Evolutionary conservation across 805 yeast genomes (phyloP).

Genomic region (Ogataea dorogensis): DNA sequence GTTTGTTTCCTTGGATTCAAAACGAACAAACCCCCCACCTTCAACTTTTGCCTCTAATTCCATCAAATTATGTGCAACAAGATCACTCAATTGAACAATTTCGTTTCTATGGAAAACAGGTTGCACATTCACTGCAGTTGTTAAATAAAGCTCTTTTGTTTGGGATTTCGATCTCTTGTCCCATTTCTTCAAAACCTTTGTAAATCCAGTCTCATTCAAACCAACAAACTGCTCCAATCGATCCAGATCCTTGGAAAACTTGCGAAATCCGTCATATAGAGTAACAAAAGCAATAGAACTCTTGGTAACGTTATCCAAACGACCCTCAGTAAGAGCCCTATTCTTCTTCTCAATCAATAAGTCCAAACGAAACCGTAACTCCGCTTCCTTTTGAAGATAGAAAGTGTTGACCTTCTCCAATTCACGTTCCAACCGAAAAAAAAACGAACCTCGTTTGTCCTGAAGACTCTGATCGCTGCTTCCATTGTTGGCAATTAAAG

Average conservation of each 20-base stretch:
- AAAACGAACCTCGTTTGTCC: constrained; percentile 86
- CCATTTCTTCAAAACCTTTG: constrained; percentile 96
- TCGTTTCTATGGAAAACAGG: constrained; percentile 93
- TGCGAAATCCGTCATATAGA: constrained; percentile 82
- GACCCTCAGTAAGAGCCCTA: constrained; percentile 39
- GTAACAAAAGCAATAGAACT: constrained; percentile 78
- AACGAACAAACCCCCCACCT: constrained; percentile 33
- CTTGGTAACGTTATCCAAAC: constrained; percentile 46
- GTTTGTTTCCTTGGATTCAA: constrained; percentile 18
- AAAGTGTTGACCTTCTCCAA: constrained; percentile 93
- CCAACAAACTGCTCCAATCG: constrained; percentile 92
- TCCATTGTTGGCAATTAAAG: constrained; percentile 46
- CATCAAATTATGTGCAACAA: constrained; percentile 61
- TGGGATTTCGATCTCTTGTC: constrained; percentile 94
- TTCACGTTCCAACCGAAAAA: constrained; percentile 89
- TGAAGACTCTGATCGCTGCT: constrained; percentile 56
- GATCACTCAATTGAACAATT: constrained; percentile 79
- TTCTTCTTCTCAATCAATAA: constrained; percentile 69
- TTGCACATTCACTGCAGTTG: constrained; percentile 93
- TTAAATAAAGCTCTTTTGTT: constrained; percentile 86
- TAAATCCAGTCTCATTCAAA: constrained; percentile 91
- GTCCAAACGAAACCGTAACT: constrained; percentile 75
- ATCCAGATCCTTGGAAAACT: constrained; percentile 84
- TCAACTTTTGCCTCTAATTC: constrained; percentile 73
- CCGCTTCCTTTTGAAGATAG: constrained; percentile 88